Conservation (phyloP, 1,284 basidiomycete genomes). For the Austroboletus niveus region DNA sequence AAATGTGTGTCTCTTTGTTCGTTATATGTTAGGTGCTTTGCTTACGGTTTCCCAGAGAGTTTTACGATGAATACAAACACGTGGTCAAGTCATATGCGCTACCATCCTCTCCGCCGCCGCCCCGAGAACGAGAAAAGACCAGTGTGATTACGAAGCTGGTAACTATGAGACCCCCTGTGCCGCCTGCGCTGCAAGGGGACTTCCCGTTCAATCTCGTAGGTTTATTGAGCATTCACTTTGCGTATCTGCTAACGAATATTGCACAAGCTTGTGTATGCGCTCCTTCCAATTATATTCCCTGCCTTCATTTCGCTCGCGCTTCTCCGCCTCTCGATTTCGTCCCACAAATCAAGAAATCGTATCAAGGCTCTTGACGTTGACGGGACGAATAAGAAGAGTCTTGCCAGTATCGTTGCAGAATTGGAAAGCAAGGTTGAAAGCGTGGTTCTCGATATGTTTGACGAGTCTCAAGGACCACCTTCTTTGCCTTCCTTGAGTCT, state of each 20-base stretch:
- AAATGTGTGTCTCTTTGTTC: conserved; percentile 47
- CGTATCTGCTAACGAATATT: background rate
- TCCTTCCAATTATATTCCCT: conserved; percentile 67
- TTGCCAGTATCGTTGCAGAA: conserved; percentile 53
- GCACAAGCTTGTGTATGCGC: conserved; percentile 48
- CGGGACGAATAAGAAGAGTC: conserved; percentile 36
- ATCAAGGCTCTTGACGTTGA: conserved; percentile 58
- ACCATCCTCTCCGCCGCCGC: conserved; percentile 34
- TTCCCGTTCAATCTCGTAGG: conserved; percentile 78
- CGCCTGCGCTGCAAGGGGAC: conserved; percentile 58
- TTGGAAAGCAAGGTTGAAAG: conserved; percentile 61
- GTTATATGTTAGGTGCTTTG: background rate
- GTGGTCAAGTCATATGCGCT: conserved; percentile 52
- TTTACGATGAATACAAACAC: conserved; percentile 54
- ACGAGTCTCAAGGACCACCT: conserved; percentile 12
- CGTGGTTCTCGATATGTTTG: conserved; percentile 39
- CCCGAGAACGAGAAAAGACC: conserved; percentile 7
- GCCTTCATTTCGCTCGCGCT: conserved; percentile 50
- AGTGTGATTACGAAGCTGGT: conserved; percentile 44
- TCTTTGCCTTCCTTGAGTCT: conserved; percentile 1
- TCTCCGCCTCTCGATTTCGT: conserved; percentile 51
- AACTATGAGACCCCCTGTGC: conserved; percentile 45
- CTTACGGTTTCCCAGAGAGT: conserved; percentile 41
- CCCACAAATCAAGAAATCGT: conserved; percentile 55
- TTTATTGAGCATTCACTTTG: conserved; percentile 8